Evolutionary conservation across 139 green algal genomes (phyloP), one percentile per base, ranked within the genome.

Genomic region (Diplosphaera chodatii): DNA sequence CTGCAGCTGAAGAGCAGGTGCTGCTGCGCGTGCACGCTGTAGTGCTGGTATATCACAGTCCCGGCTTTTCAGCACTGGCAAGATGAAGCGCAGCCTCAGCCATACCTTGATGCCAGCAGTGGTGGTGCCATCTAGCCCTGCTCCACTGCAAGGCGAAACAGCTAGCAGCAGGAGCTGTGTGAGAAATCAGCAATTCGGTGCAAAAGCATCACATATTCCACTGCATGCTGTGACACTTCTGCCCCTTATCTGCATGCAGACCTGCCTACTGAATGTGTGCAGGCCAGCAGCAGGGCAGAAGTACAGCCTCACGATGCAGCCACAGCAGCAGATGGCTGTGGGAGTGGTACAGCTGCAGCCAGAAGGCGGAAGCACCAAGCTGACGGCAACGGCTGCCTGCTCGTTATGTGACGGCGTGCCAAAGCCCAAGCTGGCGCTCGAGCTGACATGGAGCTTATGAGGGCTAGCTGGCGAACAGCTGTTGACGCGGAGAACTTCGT

Each of bases 1-100:
- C 48, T 59, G 48, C 48, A 59, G 48, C 48, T 59, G 48, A 59
- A 59, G 48, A 59, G 48, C 48, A 59, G 48, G 48, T 59, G 48
- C 16, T 23, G 18, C 13, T 59, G 48, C 25, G 48, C 48, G 25
- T 59, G 48, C 48, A 59, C 48, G 4, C 48, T 25, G 3, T 59
- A 5, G 48, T n/a, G 16, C 25, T 59, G 16, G 37, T 13, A 21
- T 8, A 48, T 13, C 37, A 48, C 13, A 8, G 37, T n/a, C n/a
- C n/a, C n/a, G n/a, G n/a, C n/a, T n/a, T n/a, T n/a, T n/a, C n/a
- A n/a, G n/a, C n/a, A n/a, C n/a, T n/a, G n/a, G n/a, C n/a, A n/a
- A n/a, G n/a, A n/a, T n/a, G n/a, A n/a, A n/a, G n/a, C n/a, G n/a
- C n/a, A n/a, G n/a, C n/a, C n/a, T n/a, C n/a, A n/a, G n/a, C n/a